phyloP scores from a whole-genome alignment of 371 early-diverging fungal genomes.

The Catenaria anguillulae region DNA sequence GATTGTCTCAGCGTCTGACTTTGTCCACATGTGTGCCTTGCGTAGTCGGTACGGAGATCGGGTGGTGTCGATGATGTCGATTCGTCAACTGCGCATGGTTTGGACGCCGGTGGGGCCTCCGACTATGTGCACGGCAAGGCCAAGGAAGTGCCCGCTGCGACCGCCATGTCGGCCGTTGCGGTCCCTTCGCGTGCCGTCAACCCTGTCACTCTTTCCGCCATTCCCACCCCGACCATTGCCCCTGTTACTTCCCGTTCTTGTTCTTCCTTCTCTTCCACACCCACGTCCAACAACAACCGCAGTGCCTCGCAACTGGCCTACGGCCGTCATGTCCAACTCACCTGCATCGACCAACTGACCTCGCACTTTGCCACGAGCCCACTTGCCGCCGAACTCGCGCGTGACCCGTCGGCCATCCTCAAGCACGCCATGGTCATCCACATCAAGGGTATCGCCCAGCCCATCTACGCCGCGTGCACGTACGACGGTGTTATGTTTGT shows the following conservation, averaged over 20 bases:
- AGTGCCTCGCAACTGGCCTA: not conserved
- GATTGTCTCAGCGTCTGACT: too few species aligned
- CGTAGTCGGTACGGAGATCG: constrained; percentile 27
- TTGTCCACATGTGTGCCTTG: too few species aligned
- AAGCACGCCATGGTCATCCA: not conserved
- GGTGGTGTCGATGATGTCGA: constrained; percentile 32
- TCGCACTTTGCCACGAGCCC: not conserved
- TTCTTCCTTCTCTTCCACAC: too few species aligned
- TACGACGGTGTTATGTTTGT: constrained; percentile 2
- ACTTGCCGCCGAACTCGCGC: not conserved
- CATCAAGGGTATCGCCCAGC: not conserved
- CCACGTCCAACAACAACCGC: not conserved
- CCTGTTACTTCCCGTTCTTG: too few species aligned
- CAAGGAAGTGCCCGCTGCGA: too few species aligned
- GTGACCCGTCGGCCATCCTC: not conserved
- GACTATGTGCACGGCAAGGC: too few species aligned
- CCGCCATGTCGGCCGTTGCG: too few species aligned
- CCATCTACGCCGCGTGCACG: not conserved
- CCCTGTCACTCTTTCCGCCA: constrained; percentile 1
- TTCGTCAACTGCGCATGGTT: constrained; percentile 8
- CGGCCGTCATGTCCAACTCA: not conserved
- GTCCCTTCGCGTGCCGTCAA: constrained; percentile 4
- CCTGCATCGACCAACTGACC: not conserved
- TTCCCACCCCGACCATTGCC: not conserved
- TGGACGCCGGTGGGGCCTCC: constrained; percentile 13